Evolutionary conservation across 768 basidiomycete genomes (phyloP).

Genomic region (Cyclocybe aegerita): DNA sequence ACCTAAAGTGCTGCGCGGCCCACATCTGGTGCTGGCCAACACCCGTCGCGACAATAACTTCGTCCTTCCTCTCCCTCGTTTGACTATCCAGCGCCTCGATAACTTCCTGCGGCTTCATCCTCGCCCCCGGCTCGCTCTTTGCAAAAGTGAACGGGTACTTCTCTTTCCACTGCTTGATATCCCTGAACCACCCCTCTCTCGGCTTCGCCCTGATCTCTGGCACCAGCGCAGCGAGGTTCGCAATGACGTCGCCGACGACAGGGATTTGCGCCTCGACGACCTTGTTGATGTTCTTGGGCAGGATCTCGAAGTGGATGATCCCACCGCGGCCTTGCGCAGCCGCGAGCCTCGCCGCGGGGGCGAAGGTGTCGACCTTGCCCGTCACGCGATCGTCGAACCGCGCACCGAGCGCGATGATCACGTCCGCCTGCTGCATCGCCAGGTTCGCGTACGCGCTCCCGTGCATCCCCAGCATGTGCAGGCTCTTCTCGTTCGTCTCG

Average conservation of each 20-base stretch:
- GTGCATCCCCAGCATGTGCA: conserved; percentile 99
- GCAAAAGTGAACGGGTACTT: conserved; percentile 89
- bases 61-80: conserved; percentile 77
- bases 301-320: conserved; percentile 99
- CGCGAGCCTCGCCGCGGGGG: conserved; percentile 86
- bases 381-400: conserved; percentile 99
- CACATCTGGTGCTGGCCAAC: conserved; percentile 99
- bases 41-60: conserved; percentile 88
- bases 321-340: conserved; percentile 86
- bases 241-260: conserved; percentile 89
- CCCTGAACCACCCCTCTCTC: conserved; percentile 78
- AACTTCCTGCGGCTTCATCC: conserved; percentile 96
- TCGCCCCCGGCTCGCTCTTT: conserved; percentile 58
- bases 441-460: conserved; percentile 96
- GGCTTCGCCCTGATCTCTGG: conserved; percentile 68
- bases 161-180: conserved; percentile 83
- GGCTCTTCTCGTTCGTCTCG: conserved; percentile 78
- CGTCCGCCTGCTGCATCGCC: conserved; percentile 96
- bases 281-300: conserved; percentile 99
- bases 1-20: conserved; percentile 94
- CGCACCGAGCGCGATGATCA: conserved; percentile 95
- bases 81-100: conserved; percentile 89
- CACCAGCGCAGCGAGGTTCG: conserved; percentile 79
- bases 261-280: conserved; percentile 94
- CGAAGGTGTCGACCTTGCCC: conserved; percentile 85